These are phyloP conservation scores for Aspergillus coremiiformis DNA, from an alignment of 495 filamentous ascomycete species.

Conservation along the genomic window DNA sequence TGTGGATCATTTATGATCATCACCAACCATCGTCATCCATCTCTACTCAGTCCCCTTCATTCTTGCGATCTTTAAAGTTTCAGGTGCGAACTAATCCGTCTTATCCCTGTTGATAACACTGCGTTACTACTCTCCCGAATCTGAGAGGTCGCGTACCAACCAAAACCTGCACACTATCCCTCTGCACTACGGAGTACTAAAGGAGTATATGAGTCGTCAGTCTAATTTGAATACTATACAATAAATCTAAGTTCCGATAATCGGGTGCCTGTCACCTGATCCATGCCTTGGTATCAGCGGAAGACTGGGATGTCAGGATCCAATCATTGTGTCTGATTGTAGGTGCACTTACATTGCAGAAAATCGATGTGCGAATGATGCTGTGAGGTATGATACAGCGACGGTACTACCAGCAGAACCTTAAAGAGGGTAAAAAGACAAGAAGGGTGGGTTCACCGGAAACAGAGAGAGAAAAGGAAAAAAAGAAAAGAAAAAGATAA, in stretches of 20 bases:
- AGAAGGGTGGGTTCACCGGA: not conserved
- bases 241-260: constrained; percentile 1
- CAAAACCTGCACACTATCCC: constrained; percentile 1
- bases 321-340: not conserved
- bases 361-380: not conserved
- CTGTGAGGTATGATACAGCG: not conserved
- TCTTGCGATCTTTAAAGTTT: not conserved
- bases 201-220: not conserved
- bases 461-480: not conserved
- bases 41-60: constrained; percentile 1
- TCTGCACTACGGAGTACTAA: not conserved
- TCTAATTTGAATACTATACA: not conserved
- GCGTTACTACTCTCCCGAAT: not conserved
- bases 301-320: not conserved
- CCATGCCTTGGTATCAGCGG: not conserved
- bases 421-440: not conserved
- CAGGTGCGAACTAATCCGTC: not conserved
- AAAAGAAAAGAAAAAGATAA: not conserved
- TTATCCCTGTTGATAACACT: constrained; percentile 2
- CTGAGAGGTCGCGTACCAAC: not conserved
- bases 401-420: not conserved
- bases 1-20: constrained; percentile 24
- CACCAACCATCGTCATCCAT: not conserved
- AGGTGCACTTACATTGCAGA: not conserved
- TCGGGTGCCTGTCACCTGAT: constrained; percentile 10